phyloP scores from a whole-genome alignment of 108 stramenopile genomes.

The Fragilaria crotonensis region DNA sequence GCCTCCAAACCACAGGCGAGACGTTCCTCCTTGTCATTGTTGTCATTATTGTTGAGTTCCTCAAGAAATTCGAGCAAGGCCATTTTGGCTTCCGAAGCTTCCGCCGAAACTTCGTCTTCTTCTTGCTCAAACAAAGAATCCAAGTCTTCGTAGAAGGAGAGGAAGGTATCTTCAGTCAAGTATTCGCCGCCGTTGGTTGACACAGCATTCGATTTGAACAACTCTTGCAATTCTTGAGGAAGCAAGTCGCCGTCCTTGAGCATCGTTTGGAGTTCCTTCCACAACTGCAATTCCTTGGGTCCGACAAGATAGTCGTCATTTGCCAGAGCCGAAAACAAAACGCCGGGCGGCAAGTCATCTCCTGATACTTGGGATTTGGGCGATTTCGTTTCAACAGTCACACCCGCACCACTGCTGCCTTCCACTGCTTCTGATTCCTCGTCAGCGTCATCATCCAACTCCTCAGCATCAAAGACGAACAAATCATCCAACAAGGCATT shows the following conservation, averaged over 20 bases:
- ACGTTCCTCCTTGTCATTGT: slow-evolving; percentile 37
- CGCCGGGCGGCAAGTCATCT: slow-evolving; percentile 50
- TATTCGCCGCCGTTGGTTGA: not conserved
- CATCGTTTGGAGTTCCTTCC: slow-evolving; percentile 73
- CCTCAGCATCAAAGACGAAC: slow-evolving; percentile 69
- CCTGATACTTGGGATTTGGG: slow-evolving; percentile 15
- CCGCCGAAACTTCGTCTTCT: slow-evolving; percentile 15
- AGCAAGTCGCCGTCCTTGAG: slow-evolving; percentile 53
- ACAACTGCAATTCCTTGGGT: slow-evolving; percentile 44
- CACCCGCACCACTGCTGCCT: not conserved
- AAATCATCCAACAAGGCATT: slow-evolving; percentile 68
- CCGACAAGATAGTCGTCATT: slow-evolving; percentile 51
- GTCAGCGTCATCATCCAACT: slow-evolving; percentile 26
- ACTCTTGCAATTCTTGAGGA: slow-evolving; percentile 44
- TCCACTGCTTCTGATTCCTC: slow-evolving; percentile 6
- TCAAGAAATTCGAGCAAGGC: slow-evolving; percentile 26
- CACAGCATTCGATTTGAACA: slow-evolving; percentile 35
- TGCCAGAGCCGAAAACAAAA: slow-evolving; percentile 59
- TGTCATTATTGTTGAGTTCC: slow-evolving; percentile 26
- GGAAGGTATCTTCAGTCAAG: slow-evolving; percentile 20
- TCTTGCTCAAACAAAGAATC: slow-evolving; percentile 74
- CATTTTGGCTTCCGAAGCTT: slow-evolving; percentile 8
- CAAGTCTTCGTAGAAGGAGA: slow-evolving; percentile 49
- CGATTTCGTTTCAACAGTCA: not conserved
- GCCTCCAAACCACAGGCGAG: slow-evolving; percentile 65